Percentiles rank a stretch among this genome's conserved stretches.
Conservation (phyloP, 2,329 filamentous ascomycete genomes). For the Colletotrichum sp. region DNA sequence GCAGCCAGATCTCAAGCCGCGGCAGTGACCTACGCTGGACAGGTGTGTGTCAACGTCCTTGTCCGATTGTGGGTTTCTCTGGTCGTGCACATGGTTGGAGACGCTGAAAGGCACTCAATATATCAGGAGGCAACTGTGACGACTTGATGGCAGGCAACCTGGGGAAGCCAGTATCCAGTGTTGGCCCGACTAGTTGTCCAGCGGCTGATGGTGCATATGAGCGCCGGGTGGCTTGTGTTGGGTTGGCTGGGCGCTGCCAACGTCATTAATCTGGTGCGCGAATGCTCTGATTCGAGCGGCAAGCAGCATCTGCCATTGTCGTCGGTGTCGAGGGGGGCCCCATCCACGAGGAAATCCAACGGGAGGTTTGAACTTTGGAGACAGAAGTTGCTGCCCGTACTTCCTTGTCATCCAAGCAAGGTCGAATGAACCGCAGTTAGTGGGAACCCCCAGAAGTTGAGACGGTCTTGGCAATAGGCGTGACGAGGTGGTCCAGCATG, state of each 20-base stretch:
- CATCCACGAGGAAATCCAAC: not conserved
- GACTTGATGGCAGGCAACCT: not conserved
- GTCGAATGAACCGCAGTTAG: not conserved
- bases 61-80: not conserved
- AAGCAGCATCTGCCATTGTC: not conserved
- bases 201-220: not conserved
- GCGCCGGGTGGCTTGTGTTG: not conserved
- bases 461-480: conserved; percentile 7
- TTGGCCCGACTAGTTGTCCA: not conserved
- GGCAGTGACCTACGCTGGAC: not conserved
- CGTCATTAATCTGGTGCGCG: conserved; percentile 1
- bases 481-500: not conserved
- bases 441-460: not conserved
- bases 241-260: not conserved
- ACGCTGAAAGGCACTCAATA: not conserved
- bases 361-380: not conserved
- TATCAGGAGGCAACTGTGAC: not conserved
- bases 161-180: not conserved
- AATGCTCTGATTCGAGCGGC: conserved; percentile 14
- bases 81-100: not conserved
- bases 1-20: not conserved
- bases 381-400: not conserved
- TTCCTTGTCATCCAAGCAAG: not conserved
- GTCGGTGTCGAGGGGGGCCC: not conserved
- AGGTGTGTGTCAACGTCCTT: not conserved